A percentile compares a stretch with the other conserved stretches of the same genome.
phyloP scores from a whole-genome alignment of 2,329 filamentous ascomycete species.

The Sporothrix variecibatus region DNA sequence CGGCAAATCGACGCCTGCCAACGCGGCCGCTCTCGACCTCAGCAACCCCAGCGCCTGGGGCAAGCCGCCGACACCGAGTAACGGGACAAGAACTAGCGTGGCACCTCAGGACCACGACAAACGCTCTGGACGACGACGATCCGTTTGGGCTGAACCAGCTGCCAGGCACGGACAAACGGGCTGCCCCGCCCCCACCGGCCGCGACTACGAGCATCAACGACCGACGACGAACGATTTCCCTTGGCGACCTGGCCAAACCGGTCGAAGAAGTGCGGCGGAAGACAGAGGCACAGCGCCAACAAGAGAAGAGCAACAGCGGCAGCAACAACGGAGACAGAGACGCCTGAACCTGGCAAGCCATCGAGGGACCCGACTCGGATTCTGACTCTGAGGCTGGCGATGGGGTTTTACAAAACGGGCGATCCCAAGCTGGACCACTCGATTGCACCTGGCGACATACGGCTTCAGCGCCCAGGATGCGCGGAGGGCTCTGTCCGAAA shows the following conservation, averaged over 20 bases:
- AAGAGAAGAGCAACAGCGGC: constrained; percentile 31
- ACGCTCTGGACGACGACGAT: constrained; percentile 70
- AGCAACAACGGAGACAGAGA: constrained; percentile 37
- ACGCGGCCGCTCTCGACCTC: constrained; percentile 49
- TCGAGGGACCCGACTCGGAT: constrained; percentile 53
- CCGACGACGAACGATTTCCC: constrained; percentile 63
- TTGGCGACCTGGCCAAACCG: constrained; percentile 65
- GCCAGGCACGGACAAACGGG: constrained; percentile 47
- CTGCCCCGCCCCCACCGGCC: constrained; percentile 35
- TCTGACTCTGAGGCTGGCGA: constrained; percentile 40
- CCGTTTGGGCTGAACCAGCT: constrained; percentile 78
- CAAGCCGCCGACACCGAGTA: constrained; percentile 35
- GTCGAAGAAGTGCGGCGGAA: constrained; percentile 63
- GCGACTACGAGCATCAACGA: constrained; percentile 42
- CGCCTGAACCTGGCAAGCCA: constrained; percentile 57
- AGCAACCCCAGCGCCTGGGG: constrained; percentile 58
- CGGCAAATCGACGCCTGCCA: constrained; percentile 48
- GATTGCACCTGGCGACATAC: constrained; percentile 85
- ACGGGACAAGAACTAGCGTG: too few relatives aligned
- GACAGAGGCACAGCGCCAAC: constrained; percentile 37
- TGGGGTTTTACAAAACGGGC: constrained; percentile 36
- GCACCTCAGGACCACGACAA: constrained; percentile 67
- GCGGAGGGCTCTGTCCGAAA: constrained; percentile 76
- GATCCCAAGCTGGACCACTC: constrained; percentile 73
- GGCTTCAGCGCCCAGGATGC: constrained; percentile 87